Base-by-base conservation (phyloP, 2,329 filamentous ascomycete species). In the Elsinoe perseae region DNA sequence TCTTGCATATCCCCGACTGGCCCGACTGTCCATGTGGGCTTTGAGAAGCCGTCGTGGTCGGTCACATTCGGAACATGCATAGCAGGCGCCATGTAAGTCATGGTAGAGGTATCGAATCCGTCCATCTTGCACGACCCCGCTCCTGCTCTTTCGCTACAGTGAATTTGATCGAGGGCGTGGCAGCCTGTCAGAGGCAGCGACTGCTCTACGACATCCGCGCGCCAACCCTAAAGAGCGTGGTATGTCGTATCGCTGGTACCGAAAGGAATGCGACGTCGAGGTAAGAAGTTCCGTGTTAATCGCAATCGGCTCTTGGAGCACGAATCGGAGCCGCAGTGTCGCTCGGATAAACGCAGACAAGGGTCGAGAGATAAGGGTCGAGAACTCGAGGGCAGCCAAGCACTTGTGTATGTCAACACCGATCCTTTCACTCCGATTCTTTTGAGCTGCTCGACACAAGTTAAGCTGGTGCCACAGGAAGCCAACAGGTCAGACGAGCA, bases 21-120 rank as follows among this genome's bases (percentile, higher is more conserved):
- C n/a, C n/a, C n/a, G n/a, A n/a, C n/a, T n/a, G n/a, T n/a, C n/a
- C n/a, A n/a, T 70, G 55, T 69, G 66, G 78, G 73, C 21, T 75
- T 70, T 65, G 65, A 60, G 54, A 66, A 68, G 38, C 72, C 69
- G 61, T 74, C 69, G 9, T 65, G 59, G 56, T 72, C 71, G 54
- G 76, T 73, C 50, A 79, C 72, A 66, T 77, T 75, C 50, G 77
- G 73, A 59, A 82, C 75, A 56, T 77, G 75, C 66, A 83, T 73
- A 61, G 80, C 78, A 62, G 76, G 78, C 56, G 77, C 75, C 69
- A 83, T 70, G 64, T 83, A 84, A 64, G 79, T 78, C 80, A 84
- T 82, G 67, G 77, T 75, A 70, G 79, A 77, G 62, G 78, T 78
- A 67, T 82, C 80, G 70, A 79, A 82, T 68, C 78, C 75, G 65